Evolutionary conservation across 2,329 filamentous ascomycete species (phyloP).

Genomic region (Sporothrix pseudoabietina): DNA sequence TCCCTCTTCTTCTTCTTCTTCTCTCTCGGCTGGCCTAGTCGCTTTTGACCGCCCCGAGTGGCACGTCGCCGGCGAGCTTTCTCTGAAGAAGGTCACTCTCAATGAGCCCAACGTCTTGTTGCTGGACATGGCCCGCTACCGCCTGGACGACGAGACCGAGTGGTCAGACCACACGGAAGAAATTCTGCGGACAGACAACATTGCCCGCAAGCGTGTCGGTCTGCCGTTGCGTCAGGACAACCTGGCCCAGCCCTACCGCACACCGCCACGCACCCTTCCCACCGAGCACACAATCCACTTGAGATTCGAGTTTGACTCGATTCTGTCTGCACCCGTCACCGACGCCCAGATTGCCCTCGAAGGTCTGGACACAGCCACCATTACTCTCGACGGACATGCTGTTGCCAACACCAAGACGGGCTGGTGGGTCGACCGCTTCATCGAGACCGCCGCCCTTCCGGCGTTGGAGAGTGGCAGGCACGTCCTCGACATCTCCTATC

Average conservation of each 20-base stretch:
- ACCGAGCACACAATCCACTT: not conserved
- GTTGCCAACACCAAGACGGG: slow-evolving; percentile 1
- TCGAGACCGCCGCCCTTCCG: not conserved
- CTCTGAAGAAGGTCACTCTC: not conserved
- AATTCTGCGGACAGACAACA: slow-evolving; percentile 9
- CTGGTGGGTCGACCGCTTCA: slow-evolving; percentile 15
- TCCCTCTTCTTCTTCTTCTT: too few species aligned
- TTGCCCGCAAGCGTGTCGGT: slow-evolving; percentile 2
- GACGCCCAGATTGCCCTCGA: slow-evolving; percentile 12
- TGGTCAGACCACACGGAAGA: slow-evolving; percentile 1
- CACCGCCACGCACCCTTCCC: not conserved
- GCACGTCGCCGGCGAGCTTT: slow-evolving; percentile 7
- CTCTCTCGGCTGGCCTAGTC: not conserved
- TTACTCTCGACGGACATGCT: not conserved
- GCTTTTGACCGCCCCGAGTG: not conserved
- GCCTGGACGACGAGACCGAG: not conserved
- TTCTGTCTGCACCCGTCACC: not conserved
- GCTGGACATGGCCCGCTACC: slow-evolving; percentile 2
- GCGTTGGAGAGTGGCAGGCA: not conserved
- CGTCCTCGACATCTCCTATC: not conserved
- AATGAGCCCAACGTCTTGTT: not conserved
- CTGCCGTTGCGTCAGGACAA: not conserved
- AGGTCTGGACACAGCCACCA: not conserved
- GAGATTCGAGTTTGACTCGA: not conserved
- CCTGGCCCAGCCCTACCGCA: slow-evolving; percentile 1